Conservation (phyloP, 2,329 filamentous ascomycete species). For the Talaromyces marneffei region DNA sequence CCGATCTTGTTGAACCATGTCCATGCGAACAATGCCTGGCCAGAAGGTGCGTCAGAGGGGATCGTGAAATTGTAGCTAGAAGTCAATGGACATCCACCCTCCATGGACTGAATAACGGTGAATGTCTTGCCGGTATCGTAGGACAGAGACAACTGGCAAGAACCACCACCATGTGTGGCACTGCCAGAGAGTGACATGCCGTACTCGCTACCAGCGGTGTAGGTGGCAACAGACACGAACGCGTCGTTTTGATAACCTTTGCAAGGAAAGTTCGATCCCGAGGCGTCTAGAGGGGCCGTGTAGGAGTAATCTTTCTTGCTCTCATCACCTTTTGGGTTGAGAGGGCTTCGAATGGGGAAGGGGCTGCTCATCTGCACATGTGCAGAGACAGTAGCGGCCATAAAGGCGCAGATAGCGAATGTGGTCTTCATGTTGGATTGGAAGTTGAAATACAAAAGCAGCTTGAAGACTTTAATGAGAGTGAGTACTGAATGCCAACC, state of each 20-base stretch:
- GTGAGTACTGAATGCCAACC: constrained; percentile 13
- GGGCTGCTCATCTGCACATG: constrained; percentile 56
- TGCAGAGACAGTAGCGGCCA: constrained; percentile 30
- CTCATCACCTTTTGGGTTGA: constrained; percentile 39
- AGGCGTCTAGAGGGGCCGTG: constrained; percentile 56
- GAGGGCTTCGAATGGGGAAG: constrained; percentile 48
- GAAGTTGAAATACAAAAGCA: background rate
- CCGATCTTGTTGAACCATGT: constrained; percentile 71
- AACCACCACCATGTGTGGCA: constrained; percentile 62
- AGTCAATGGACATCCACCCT: constrained; percentile 51
- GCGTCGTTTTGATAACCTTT: constrained; percentile 58
- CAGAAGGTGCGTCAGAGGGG: constrained; percentile 56
- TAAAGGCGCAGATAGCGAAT: constrained; percentile 24
- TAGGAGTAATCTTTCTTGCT: constrained; percentile 63
- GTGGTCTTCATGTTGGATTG: constrained; percentile 27
- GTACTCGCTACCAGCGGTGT: constrained; percentile 57
- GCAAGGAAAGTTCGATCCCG: constrained; percentile 66
- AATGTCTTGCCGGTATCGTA: constrained; percentile 67
- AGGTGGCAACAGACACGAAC: constrained; percentile 55
- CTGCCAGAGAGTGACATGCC: constrained; percentile 60
- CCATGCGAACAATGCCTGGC: constrained; percentile 65
- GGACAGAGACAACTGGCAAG: constrained; percentile 69
- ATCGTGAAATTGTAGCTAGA: constrained; percentile 60
- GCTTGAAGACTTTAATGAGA: constrained; percentile 1
- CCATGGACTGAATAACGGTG: constrained; percentile 60